Base-by-base conservation (phyloP, 768 basidiomycete species). In the Tulasnella sp. region DNA sequence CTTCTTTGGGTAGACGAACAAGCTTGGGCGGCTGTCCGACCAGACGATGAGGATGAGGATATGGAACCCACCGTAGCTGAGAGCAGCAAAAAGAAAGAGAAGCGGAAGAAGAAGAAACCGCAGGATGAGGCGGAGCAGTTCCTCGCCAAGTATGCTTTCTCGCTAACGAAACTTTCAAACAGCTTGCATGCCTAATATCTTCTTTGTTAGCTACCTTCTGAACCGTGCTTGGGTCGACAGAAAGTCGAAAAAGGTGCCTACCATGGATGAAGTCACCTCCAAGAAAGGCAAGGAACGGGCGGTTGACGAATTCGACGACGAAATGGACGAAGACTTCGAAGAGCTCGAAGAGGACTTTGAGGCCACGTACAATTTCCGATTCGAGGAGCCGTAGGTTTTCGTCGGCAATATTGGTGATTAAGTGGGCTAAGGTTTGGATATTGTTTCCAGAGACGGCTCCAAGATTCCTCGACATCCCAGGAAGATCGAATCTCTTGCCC, bases 221-320 rank as follows among this genome's bases (percentile, higher is more conserved):
- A 95, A 96, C 79, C 92, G 97, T 35, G 97, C 96, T 1, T 99
- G 97, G 97, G 88, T 99, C 64, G 97, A 98, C 80, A 19, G 52
- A 37, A 62, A 32, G 1, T 81, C 85, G 26, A 83, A 86, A 16
- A 89, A 59, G 71, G 82, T 95, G 2, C 96, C 95, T 0, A 95
- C 94, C 0, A 95, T 95, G 78, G 81, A 86, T 41, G 94, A 98
- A 79, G 83, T 97, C 29, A 89, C 90, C 1, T 79, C 75, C 22
- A 75, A 16, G 71, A 75, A 65, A 77, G 77, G 76, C 42, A 80
- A 67, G 22, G 42, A 67, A 34, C 17, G 67, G 8, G 42, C 39
- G 3, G 26, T 67, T 22, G 39, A 67, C 39, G 67, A 70, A 26
- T 40, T 44, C 16, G 71, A 64, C 40, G 78, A 78, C 0, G 81